phyloP scores from a whole-genome alignment of 352 stramenopile genomes.

The Globisporangium spiculum region DNA sequence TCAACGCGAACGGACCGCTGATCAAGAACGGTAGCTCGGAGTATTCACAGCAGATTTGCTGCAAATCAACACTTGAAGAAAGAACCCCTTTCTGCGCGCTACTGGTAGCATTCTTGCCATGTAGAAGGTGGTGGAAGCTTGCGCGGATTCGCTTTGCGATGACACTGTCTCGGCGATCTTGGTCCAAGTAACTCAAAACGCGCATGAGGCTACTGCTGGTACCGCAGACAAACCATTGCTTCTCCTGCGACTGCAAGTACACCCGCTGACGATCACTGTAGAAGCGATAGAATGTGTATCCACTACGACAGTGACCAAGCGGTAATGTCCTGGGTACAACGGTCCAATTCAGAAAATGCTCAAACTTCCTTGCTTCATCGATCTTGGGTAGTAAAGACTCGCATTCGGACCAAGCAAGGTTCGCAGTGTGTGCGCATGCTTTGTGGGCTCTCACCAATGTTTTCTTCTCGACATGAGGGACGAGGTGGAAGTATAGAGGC shows the following conservation, averaged over 20 bases:
- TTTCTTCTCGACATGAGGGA: slow-evolving; percentile 18
- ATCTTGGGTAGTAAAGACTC: slow-evolving; percentile 45
- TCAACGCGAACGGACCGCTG: slow-evolving; percentile 42
- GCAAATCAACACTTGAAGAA: background rate
- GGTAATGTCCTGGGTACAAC: slow-evolving; percentile 60
- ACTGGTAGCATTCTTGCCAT: slow-evolving; percentile 19
- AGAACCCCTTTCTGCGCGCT: background rate
- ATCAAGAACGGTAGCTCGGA: slow-evolving; percentile 31
- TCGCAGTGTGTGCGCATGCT: slow-evolving; percentile 54
- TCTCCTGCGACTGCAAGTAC: slow-evolving; percentile 45
- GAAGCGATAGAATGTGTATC: slow-evolving; percentile 66
- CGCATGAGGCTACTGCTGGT: slow-evolving; percentile 27
- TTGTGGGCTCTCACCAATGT: slow-evolving; percentile 52
- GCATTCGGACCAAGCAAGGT: slow-evolving; percentile 64
- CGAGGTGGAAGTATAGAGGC: slow-evolving; percentile 57
- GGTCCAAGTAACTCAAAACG: slow-evolving; percentile 58
- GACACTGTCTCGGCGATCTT: slow-evolving; percentile 21
- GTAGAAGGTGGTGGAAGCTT: slow-evolving; percentile 42
- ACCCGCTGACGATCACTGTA: slow-evolving; percentile 50
- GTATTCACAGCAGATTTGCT: slow-evolving; percentile 32
- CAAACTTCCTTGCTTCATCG: slow-evolving; percentile 42
- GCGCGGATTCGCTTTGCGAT: slow-evolving; percentile 33
- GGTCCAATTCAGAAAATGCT: slow-evolving; percentile 56
- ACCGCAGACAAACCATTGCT: slow-evolving; percentile 46
- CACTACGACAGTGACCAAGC: slow-evolving; percentile 51